phyloP scores from a whole-genome alignment of 192 early-diverging fungal genomes.

The Paraglomus occultum region DNA sequence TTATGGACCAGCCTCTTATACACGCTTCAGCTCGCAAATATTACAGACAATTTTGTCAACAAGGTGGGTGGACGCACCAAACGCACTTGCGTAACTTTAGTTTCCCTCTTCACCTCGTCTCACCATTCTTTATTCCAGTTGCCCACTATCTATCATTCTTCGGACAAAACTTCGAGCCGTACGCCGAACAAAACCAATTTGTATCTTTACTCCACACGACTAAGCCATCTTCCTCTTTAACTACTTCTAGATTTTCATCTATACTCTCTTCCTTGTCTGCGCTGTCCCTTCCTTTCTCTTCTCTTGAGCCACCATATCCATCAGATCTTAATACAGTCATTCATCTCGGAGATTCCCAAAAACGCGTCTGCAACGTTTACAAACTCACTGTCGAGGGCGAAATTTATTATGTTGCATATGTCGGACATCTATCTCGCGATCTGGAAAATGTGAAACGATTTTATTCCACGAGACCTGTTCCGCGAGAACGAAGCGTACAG shows the following conservation, averaged over 20 bases:
- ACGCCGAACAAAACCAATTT: constrained; percentile 16
- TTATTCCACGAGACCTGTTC: background rate
- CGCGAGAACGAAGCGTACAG: background rate
- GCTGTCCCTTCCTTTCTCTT: background rate
- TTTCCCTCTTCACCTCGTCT: background rate
- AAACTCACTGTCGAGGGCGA: background rate
- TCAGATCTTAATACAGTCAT: background rate
- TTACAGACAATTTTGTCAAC: constrained; percentile 12
- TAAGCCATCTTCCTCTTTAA: too few relatives aligned
- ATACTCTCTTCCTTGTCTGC: too few relatives aligned
- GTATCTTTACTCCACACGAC: background rate
- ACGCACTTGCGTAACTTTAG: background rate
- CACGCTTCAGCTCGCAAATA: constrained; percentile 16
- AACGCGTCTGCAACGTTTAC: background rate
- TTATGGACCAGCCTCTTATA: background rate
- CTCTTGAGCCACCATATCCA: background rate
- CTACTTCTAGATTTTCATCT: too few relatives aligned
- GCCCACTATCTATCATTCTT: constrained; percentile 16
- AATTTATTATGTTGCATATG: constrained; percentile 6
- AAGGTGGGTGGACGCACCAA: background rate
- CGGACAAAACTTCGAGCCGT: constrained; percentile 9
- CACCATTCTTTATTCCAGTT: background rate
- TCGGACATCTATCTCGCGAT: constrained; percentile 5
- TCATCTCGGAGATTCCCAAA: constrained; percentile 1
- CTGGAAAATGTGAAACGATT: constrained; percentile 4